phyloP scores from a whole-genome alignment of 2,329 filamentous ascomycete species.

The Cladosporium cucumerinum region DNA sequence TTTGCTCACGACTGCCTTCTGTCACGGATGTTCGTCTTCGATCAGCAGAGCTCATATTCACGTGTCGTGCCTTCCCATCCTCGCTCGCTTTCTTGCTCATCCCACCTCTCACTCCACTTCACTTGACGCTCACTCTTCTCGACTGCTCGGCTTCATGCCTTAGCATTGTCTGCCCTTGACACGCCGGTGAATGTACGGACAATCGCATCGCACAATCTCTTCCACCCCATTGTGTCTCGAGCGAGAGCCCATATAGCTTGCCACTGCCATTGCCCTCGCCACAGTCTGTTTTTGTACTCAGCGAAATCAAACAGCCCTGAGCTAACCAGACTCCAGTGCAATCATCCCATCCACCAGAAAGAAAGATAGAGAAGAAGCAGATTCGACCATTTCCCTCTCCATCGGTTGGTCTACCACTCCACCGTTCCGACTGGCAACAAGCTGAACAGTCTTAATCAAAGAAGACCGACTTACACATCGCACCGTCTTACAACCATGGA shows the following conservation, averaged over 20 bases:
- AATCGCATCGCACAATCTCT: conserved; percentile 11
- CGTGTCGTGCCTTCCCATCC: neutral
- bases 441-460: neutral
- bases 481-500: neutral
- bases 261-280: neutral
- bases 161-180: conserved; percentile 3
- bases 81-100: neutral
- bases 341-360: neutral
- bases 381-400: neutral
- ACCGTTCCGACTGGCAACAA: neutral
- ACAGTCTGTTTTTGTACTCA: neutral
- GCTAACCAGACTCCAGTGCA: neutral
- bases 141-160: neutral
- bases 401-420: neutral
- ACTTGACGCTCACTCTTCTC: neutral
- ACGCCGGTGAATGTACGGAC: neutral
- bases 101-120: neutral
- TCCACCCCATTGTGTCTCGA: conserved; percentile 6
- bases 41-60: neutral
- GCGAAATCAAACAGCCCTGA: neutral
- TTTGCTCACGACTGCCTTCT: neutral
- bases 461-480: neutral
- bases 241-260: neutral
- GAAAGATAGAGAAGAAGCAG: neutral
- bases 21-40: neutral